A percentile compares a stretch with the other conserved stretches of the same genome.
Evolutionary conservation across 2,329 filamentous ascomycete species (phyloP).

Genomic region (Shiraia sp.): DNA sequence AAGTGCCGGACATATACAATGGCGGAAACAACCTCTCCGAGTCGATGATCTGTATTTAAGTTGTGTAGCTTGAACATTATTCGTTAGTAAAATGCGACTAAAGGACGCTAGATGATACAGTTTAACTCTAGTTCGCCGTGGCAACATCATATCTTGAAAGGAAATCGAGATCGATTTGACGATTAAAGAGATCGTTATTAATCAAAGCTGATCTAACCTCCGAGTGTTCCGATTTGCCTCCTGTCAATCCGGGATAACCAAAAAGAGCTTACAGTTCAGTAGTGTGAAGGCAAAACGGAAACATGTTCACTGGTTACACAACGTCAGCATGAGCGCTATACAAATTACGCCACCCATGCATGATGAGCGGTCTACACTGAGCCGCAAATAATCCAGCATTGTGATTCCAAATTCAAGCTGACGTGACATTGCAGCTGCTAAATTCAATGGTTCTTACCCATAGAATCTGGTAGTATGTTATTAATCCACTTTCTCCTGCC

Average conservation of each 20-base stretch:
- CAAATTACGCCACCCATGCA: constrained; percentile 5
- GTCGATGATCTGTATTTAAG: too few species aligned
- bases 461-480: background rate
- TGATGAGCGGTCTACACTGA: background rate
- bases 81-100: too few species aligned
- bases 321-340: constrained; percentile 4
- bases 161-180: too few species aligned
- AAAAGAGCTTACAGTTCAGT: background rate
- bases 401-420: constrained; percentile 3
- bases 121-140: background rate
- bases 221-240: too few species aligned
- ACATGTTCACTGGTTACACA: constrained; percentile 8
- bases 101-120: too few species aligned
- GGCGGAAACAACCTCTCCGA: too few species aligned
- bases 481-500: too few species aligned
- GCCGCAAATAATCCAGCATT: background rate
- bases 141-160: background rate
- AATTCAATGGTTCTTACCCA: background rate
- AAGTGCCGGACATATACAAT: too few species aligned
- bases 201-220: too few species aligned
- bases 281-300: background rate
- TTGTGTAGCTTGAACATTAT: too few species aligned
- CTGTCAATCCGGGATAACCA: background rate
- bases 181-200: too few species aligned
- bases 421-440: constrained; percentile 7